Conservation (phyloP, 2,329 filamentous ascomycete genomes). For the Venturia asperata region DNA sequence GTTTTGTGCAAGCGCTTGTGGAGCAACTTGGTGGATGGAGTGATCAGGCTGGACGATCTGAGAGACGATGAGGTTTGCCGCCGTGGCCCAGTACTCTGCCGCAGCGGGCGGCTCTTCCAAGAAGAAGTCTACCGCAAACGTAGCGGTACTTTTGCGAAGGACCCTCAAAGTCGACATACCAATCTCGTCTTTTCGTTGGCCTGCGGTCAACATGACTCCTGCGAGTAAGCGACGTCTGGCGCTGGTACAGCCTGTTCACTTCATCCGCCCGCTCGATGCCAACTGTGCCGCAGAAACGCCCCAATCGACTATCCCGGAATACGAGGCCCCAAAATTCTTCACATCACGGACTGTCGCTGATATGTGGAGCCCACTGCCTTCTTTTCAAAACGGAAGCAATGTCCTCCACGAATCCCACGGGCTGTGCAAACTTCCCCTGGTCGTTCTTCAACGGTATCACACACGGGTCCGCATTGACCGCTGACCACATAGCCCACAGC, state of each 20-base stretch:
- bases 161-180: constrained; percentile 12
- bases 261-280: neutral
- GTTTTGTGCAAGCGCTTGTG: constrained; percentile 13
- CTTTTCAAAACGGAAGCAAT: neutral
- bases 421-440: too few species aligned
- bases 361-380: constrained; percentile 6
- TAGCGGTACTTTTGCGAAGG: neutral
- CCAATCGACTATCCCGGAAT: constrained; percentile 16
- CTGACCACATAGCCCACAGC: too few species aligned
- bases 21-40: neutral
- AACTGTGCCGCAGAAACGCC: neutral
- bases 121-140: constrained; percentile 14
- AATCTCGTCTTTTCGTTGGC: neutral
- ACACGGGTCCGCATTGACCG: too few species aligned
- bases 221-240: neutral
- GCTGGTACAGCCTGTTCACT: constrained; percentile 11
- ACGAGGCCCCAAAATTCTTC: constrained; percentile 14
- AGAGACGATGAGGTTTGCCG: constrained; percentile 10
- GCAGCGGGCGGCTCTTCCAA: constrained; percentile 10
- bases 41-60: constrained; percentile 7
- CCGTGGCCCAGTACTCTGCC: constrained; percentile 10
- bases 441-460: too few species aligned
- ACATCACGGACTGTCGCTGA: neutral
- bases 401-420: too few species aligned
- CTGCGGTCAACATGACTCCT: neutral